Conservation (phyloP, 2,329 filamentous ascomycete species). For the Alternaria sp. region DNA sequence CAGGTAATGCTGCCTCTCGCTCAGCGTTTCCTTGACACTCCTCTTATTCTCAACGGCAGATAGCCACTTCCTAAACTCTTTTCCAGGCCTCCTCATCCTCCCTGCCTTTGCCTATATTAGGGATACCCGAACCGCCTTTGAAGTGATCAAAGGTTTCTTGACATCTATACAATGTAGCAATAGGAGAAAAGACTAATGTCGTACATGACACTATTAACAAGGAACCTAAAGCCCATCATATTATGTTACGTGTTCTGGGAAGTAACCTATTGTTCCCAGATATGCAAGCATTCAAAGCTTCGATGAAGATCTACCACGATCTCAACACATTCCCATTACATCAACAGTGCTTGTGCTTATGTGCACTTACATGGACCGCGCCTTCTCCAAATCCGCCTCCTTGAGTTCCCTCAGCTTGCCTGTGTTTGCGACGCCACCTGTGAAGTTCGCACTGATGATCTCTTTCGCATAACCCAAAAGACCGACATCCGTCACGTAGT, state of each 20-base stretch:
- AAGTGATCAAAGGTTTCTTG: conserved; percentile 65
- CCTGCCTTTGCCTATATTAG: conserved; percentile 57
- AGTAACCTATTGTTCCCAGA: not conserved
- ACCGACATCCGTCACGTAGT: conserved; percentile 51
- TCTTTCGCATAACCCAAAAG: conserved; percentile 53
- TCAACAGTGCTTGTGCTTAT: not conserved
- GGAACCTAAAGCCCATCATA: not conserved
- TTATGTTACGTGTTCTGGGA: not conserved
- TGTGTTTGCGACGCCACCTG: conserved; percentile 53
- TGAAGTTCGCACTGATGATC: conserved; percentile 50
- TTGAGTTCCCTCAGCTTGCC: conserved; percentile 59
- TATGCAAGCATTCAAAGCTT: conserved; percentile 11
- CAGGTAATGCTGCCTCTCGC: conserved; percentile 71
- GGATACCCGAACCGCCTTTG: conserved; percentile 67
- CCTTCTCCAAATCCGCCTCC: conserved; percentile 58
- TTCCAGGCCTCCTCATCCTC: conserved; percentile 67
- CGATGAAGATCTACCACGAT: conserved; percentile 4
- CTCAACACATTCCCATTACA: conserved; percentile 1
- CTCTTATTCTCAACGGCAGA: conserved; percentile 65
- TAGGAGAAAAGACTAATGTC: no score
- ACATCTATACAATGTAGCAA: no score
- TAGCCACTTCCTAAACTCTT: conserved; percentile 70
- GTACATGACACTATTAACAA: not conserved
- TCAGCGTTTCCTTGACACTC: conserved; percentile 73
- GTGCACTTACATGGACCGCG: conserved; percentile 30